These are phyloP conservation scores for Fusarium torulosum DNA, from an alignment of 2,329 filamentous ascomycete genomes.

Conservation along the genomic window DNA sequence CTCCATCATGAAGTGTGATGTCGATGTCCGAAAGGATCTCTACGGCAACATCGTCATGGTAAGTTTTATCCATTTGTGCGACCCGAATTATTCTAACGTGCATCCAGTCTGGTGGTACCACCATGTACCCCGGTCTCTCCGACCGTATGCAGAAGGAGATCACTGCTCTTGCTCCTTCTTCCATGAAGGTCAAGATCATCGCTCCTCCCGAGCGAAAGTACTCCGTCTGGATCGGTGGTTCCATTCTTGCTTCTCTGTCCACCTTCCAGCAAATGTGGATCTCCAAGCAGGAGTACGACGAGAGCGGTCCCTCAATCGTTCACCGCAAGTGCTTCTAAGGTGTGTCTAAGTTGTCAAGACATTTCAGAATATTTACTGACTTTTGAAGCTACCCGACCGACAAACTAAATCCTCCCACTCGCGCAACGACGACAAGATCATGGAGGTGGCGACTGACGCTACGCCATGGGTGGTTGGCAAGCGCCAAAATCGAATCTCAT, in stretches of 20 bases:
- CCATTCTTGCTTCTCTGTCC: conserved; percentile 98
- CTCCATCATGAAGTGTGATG: conserved; percentile 99
- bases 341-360: conserved; percentile 52
- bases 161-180: conserved; percentile 97
- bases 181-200: conserved; percentile 99
- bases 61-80: conserved; percentile 58
- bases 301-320: conserved; percentile 98
- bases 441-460: conserved; percentile 60
- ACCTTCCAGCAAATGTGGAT: conserved; percentile 99
- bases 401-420: conserved; percentile 53
- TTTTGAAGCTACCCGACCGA: conserved; percentile 48
- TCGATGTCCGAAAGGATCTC: conserved; percentile 99
- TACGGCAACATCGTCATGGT: conserved; percentile 99
- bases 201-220: conserved; percentile 99
- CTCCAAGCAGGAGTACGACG: conserved; percentile 99
- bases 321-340: conserved; percentile 99
- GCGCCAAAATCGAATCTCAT: conserved; percentile 65
- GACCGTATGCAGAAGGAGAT: conserved; percentile 99
- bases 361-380: conserved; percentile 39
- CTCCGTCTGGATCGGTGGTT: conserved; percentile 99
- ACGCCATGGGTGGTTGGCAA: conserved; percentile 60
- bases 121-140: conserved; percentile 99
- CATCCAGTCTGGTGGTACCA: conserved; percentile 96
- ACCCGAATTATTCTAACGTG: conserved; percentile 50
- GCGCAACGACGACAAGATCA: conserved; percentile 57